These are phyloP conservation scores for Debaryomyces castellii DNA, from an alignment of 805 yeast species.

Conservation along the genomic window DNA sequence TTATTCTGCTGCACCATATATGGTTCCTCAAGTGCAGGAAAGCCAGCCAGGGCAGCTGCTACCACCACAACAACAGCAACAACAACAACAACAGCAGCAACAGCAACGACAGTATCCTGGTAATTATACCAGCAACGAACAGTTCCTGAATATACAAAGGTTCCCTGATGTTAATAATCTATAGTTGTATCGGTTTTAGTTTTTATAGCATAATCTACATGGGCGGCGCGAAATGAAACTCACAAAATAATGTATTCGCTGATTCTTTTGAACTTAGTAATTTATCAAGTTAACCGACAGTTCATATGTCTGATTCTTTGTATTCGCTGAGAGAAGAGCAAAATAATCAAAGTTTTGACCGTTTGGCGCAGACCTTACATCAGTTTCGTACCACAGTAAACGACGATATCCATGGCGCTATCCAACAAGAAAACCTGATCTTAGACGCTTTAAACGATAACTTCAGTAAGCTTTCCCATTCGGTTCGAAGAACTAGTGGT, in stretches of 20 bases:
- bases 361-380: constrained; percentile 40
- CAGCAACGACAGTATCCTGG: neutral
- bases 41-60: neutral
- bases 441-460: constrained; percentile 39
- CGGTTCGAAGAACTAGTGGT: constrained; percentile 40
- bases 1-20: neutral
- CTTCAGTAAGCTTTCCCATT: constrained; percentile 35
- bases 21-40: neutral
- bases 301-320: constrained; percentile 24
- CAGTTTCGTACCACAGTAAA: constrained; percentile 43
- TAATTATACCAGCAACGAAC: constrained; percentile 5
- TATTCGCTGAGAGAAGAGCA: constrained; percentile 43
- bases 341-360: constrained; percentile 43
- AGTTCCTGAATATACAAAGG: constrained; percentile 26
- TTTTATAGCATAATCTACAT: constrained; percentile 1
- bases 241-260: neutral
- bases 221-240: constrained; percentile 1
- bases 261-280: neutral
- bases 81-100: neutral
- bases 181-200: constrained; percentile 5
- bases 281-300: neutral
- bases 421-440: constrained; percentile 40
- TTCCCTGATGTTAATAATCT: constrained; percentile 28
- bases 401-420: constrained; percentile 39
- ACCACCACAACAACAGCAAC: neutral